Percentiles rank a stretch among this genome's conserved stretches.
Evolutionary conservation across 1,284 basidiomycete genomes (phyloP).

Genomic region (Chalciporus sp.): DNA sequence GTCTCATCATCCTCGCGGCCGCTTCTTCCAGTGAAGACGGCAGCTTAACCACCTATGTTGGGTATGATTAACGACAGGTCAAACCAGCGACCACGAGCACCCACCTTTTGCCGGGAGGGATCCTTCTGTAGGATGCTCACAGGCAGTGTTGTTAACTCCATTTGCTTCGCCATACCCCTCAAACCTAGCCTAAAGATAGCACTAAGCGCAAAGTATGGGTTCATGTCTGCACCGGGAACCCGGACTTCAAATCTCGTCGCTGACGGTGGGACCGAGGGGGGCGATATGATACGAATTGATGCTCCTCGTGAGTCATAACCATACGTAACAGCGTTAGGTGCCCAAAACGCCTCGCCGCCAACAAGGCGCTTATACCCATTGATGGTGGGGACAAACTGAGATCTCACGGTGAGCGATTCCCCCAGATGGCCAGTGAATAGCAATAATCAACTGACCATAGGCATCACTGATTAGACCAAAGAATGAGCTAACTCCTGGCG

Average conservation of each 20-base stretch:
- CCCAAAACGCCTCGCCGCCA: conserved; percentile 95
- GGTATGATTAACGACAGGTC: neutral
- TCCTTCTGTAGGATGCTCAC: conserved; percentile 50
- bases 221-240: conserved; percentile 96
- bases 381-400: conserved; percentile 86
- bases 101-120: conserved; percentile 38
- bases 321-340: conserved; percentile 90
- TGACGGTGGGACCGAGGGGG: conserved; percentile 78
- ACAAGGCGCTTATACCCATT: conserved; percentile 98
- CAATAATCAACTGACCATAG: conserved; percentile 44
- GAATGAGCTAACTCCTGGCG: neutral
- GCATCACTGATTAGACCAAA: conserved; percentile 51
- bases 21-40: conserved; percentile 81
- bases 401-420: conserved; percentile 6
- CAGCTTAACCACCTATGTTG: conserved; percentile 63
- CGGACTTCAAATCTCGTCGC: conserved; percentile 91
- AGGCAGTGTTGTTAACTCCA: conserved; percentile 72
- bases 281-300: conserved; percentile 88
- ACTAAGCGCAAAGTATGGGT: conserved; percentile 86
- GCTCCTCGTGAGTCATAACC: conserved; percentile 95
- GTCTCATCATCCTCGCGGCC: conserved; percentile 76
- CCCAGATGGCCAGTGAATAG: neutral
- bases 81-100: conserved; percentile 1
- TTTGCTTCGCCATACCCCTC: conserved; percentile 82
- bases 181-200: conserved; percentile 88